These are phyloP conservation scores for Pythium vanterpoolii DNA, from an alignment of 352 stramenopile genomes.

Conservation along the genomic window DNA sequence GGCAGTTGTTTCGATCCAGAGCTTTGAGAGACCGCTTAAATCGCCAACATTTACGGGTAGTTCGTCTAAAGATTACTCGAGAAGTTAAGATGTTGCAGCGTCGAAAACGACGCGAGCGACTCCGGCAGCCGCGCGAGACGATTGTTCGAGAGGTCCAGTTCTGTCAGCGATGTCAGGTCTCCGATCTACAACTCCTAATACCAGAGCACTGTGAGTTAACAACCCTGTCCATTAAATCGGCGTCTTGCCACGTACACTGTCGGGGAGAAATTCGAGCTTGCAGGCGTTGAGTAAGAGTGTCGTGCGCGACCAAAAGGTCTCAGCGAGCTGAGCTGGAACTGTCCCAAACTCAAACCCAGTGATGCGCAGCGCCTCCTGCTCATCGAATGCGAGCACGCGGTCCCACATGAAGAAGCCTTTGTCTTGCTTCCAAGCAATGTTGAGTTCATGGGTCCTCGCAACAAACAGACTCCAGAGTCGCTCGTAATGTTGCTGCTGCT, in stretches of 20 bases:
- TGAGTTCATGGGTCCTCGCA: constrained; percentile 46
- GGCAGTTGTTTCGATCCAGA: constrained; percentile 55
- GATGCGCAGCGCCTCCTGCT: constrained; percentile 52
- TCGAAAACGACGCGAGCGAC: constrained; percentile 39
- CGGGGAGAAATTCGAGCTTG: constrained; percentile 38
- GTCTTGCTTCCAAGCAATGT: constrained; percentile 63
- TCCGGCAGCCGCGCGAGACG: constrained; percentile 36
- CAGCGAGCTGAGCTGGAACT: constrained; percentile 30
- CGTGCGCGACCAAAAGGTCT: constrained; percentile 31
- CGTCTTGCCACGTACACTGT: constrained; percentile 49
- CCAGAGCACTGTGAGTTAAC: too few species aligned
- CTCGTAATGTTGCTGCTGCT: constrained; percentile 32
- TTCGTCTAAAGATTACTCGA: constrained; percentile 48
- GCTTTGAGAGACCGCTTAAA: constrained; percentile 31
- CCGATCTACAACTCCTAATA: constrained; percentile 41
- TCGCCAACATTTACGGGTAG: constrained; percentile 43
- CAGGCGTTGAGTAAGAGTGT: constrained; percentile 51
- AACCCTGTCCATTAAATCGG: too few species aligned
- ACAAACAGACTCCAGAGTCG: constrained; percentile 51
- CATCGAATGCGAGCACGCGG: constrained; percentile 33
- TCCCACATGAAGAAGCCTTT: constrained; percentile 53
- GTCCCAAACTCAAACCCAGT: constrained; percentile 39
- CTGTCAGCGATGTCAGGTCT: constrained; percentile 29
- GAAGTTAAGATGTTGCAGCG: constrained; percentile 40
- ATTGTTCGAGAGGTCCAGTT: constrained; percentile 69